Conservation (phyloP, 78 protist species). For the Cavenderia fasciculata region DNA sequence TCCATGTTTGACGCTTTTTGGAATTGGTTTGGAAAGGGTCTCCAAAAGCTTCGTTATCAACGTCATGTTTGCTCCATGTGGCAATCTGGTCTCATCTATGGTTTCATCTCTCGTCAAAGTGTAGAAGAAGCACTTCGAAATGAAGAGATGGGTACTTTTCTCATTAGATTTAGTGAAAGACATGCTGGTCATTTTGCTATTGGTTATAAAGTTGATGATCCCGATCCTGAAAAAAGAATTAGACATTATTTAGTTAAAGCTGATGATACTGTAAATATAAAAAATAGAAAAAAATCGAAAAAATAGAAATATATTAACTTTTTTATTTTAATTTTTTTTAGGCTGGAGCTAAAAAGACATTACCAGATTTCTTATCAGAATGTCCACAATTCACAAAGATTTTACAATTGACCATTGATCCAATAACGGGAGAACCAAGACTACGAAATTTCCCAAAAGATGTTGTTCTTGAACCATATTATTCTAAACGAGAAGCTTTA, state of each 20-base stretch:
- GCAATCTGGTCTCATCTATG: constrained; percentile 78
- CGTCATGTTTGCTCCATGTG: constrained; percentile 81
- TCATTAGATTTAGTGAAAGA: constrained; percentile 77
- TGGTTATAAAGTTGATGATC: constrained; percentile 59
- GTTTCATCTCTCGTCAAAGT: constrained; percentile 70
- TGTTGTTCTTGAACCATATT: constrained; percentile 72
- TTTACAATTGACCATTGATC: constrained; percentile 70
- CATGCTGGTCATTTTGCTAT: constrained; percentile 82
- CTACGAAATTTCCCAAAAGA: constrained; percentile 63
- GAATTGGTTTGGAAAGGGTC: constrained; percentile 84
- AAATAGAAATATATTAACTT: not conserved
- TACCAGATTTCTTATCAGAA: constrained; percentile 83
- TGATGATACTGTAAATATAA: constrained; percentile 57
- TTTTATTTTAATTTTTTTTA: too few relatives aligned
- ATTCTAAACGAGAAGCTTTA: constrained; percentile 61
- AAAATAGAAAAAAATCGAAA: not conserved
- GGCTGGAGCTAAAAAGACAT: constrained; percentile 63
- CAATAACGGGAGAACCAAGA: constrained; percentile 58
- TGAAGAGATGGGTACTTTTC: constrained; percentile 80
- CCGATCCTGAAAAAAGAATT: constrained; percentile 61
- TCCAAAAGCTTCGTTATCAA: constrained; percentile 81
- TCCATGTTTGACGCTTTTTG: constrained; percentile 78
- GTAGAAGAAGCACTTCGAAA: constrained; percentile 67
- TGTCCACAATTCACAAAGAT: constrained; percentile 76
- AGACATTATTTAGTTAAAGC: constrained; percentile 76